These are phyloP conservation scores for Macaranga tanarius DNA, from an alignment of 441 rosid genomes.

Conservation along the genomic window DNA sequence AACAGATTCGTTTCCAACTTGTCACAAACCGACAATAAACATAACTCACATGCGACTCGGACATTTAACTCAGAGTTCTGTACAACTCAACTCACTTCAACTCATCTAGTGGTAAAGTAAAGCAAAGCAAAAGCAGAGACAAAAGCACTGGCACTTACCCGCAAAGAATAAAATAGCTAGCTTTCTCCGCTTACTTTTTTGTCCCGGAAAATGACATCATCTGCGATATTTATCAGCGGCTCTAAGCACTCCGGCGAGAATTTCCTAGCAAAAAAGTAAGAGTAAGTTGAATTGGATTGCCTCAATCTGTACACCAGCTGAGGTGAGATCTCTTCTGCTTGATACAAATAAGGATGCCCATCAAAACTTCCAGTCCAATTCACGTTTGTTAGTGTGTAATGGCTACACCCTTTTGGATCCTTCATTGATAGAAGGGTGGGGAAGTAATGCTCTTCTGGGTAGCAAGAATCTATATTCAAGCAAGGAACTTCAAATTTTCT, in stretches of 20 bases:
- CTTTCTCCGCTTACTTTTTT: conserved; percentile 11
- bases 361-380: conserved; percentile 68
- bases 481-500: conserved; percentile 69
- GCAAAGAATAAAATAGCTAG: too few relatives aligned
- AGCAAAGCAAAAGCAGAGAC: too few relatives aligned
- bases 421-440: conserved; percentile 65
- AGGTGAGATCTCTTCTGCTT: conserved; percentile 43
- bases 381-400: conserved; percentile 65
- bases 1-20: too few relatives aligned
- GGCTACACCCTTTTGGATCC: conserved; percentile 63
- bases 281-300: conserved; percentile 45
- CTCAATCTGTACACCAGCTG: conserved; percentile 44
- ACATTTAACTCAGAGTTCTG: too few relatives aligned
- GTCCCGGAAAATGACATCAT: conserved; percentile 58
- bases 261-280: conserved; percentile 68
- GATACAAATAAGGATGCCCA: conserved; percentile 65
- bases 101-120: too few relatives aligned
- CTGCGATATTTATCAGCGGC: conserved; percentile 66
- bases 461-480: conserved; percentile 43
- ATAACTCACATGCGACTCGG: too few relatives aligned
- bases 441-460: conserved; percentile 85
- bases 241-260: conserved; percentile 58
- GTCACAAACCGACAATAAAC: too few relatives aligned
- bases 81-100: too few relatives aligned
- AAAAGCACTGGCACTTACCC: too few relatives aligned